Base-by-base conservation (phyloP, 352 stramenopile species). In the Globisporangium sylvaticum region DNA sequence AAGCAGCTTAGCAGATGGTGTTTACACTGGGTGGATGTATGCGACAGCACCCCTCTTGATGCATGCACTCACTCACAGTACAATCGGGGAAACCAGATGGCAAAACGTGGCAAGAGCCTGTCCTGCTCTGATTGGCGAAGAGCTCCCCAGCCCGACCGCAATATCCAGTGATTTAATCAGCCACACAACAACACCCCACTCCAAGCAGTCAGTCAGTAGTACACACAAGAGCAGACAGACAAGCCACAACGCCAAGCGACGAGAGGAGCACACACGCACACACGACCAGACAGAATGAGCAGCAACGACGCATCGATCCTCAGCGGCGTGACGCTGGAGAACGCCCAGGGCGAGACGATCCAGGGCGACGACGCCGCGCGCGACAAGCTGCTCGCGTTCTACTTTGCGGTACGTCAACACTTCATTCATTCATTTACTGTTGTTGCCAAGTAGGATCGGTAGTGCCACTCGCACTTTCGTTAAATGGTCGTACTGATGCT, bases 301-400 rank as follows among this genome's bases (percentile, higher is more conserved):
- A 73, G 32, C 42, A 86, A 80, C 73, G 78, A 58, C 65, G 69
- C 73, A 46, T 24, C 48, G 31, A 65, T 92, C 10, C 73, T 92
- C 37, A 75, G 85, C 39, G 79, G 66, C 24, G 71, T 88, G n/a
- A 69, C 81, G 66, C 72, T 92, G 14, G 76, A 75, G 39, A 90
- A 92, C 68, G 82, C 77, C 46, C 69, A 76, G 32, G 79, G 79
- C 63, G 79, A 90, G 34, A 69, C 72, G 29, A 69, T 78, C 48
- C 67, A 79, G 57, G 82, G 79, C 46, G 84, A 89, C 32, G 69
- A 70, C 48, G 65, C 75, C 15, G 74, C 84, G 18, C 68, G 70
- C 20, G 79, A 69, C 67, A 91, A 90, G 60, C 65, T 82, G 34
- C 66, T 90, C 39, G 87, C 84, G 66, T 70, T 95, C 22, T 94